Conservation (phyloP, 805 yeast species). For the Spathaspora gorwiae region DNA sequence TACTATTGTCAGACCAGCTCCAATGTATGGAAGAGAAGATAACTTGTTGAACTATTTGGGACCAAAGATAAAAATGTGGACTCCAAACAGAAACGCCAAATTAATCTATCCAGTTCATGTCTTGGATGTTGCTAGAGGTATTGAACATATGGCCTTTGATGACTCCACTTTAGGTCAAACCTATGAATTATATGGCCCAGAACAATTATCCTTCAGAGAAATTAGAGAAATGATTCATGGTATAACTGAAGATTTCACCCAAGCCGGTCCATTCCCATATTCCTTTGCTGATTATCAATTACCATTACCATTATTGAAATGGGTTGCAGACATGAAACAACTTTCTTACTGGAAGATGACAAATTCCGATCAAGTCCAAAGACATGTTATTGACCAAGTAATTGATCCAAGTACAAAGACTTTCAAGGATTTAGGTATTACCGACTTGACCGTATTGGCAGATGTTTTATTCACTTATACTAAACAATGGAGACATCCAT, state of each 20-base stretch:
- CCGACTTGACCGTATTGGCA: constrained; percentile 36
- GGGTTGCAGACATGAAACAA: constrained; percentile 42
- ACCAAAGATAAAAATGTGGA: constrained; percentile 54
- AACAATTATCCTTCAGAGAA: constrained; percentile 55
- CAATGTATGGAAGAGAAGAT: constrained; percentile 74
- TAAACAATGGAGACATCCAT: constrained; percentile 48
- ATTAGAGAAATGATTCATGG: constrained; percentile 68
- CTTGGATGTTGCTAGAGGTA: constrained; percentile 70
- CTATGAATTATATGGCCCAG: constrained; percentile 72
- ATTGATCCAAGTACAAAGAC: constrained; percentile 58
- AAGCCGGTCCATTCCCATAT: constrained; percentile 42
- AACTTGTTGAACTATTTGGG: constrained; percentile 59
- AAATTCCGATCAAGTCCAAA: constrained; percentile 70
- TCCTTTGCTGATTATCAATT: constrained; percentile 37
- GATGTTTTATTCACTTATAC: constrained; percentile 42
- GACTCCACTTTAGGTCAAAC: constrained; percentile 75
- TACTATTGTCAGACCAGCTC: constrained; percentile 83
- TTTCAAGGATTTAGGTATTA: constrained; percentile 68
- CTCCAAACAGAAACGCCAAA: constrained; percentile 63
- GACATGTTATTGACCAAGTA: constrained; percentile 64
- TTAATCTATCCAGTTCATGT: constrained; percentile 69
- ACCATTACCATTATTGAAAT: constrained; percentile 44
- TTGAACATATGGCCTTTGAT: constrained; percentile 75
- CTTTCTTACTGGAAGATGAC: constrained; percentile 43
- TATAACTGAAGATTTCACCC: constrained; percentile 47